Evolutionary conservation across 768 basidiomycete species (phyloP).

Genomic region (Russula earlei): DNA sequence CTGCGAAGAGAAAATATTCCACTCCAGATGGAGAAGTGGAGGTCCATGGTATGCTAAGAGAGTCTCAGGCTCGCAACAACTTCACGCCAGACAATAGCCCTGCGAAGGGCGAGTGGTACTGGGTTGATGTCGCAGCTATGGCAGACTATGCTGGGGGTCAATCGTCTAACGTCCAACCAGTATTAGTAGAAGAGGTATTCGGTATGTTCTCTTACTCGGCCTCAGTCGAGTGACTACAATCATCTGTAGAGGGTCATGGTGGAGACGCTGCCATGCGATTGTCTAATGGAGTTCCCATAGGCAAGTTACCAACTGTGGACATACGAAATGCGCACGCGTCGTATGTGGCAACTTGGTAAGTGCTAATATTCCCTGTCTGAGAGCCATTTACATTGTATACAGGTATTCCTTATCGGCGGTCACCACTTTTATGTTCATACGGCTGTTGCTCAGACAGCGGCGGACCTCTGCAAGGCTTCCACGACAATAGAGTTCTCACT

Average conservation of each 20-base stretch:
- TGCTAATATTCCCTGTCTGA: slow-evolving; percentile 13
- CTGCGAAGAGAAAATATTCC: slow-evolving; percentile 28
- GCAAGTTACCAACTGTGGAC: slow-evolving; percentile 73
- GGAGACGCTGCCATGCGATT: slow-evolving; percentile 57
- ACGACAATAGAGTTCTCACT: slow-evolving; percentile 30
- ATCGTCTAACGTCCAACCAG: slow-evolving; percentile 66
- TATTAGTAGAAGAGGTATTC: slow-evolving; percentile 86
- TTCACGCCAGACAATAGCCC: slow-evolving; percentile 90
- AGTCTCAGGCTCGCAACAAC: slow-evolving; percentile 56
- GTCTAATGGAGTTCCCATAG: slow-evolving; percentile 72
- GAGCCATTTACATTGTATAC: not conserved
- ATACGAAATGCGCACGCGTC: slow-evolving; percentile 90
- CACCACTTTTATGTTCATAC: slow-evolving; percentile 75
- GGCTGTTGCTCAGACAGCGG: slow-evolving; percentile 53
- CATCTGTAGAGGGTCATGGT: slow-evolving; percentile 65
- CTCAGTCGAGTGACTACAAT: not conserved
- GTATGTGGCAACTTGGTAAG: slow-evolving; percentile 89
- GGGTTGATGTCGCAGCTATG: slow-evolving; percentile 80
- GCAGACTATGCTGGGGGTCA: slow-evolving; percentile 68
- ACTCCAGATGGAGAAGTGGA: slow-evolving; percentile 51
- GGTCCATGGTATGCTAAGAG: slow-evolving; percentile 80
- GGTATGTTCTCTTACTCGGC: slow-evolving; percentile 39
- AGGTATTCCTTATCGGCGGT: slow-evolving; percentile 89
- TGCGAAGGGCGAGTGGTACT: slow-evolving; percentile 79
- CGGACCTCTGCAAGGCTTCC: slow-evolving; percentile 43